Evolutionary conservation across 352 stramenopile genomes (phyloP), one percentile per base, ranked within the genome.

Genomic region (Elongisporangium anandrum): DNA sequence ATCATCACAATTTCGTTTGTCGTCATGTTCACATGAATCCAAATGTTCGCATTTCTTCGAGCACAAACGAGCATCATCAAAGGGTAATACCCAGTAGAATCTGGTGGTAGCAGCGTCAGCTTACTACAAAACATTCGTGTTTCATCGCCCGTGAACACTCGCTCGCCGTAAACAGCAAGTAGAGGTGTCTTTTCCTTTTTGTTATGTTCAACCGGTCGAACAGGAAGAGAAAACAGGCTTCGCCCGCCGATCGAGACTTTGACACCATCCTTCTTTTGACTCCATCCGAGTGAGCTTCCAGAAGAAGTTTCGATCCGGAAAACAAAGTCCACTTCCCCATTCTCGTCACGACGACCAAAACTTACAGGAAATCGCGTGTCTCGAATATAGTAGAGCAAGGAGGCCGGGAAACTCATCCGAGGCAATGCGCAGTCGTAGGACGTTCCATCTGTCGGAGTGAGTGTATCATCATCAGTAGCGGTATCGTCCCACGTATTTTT

Each of bases 71-170:
- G 53, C 50, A 84, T 29, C 68, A 91, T 64, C 23, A 86, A 77
- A 10, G 83, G 71, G 22, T 87, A 87, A 61, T 92, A 95, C 3
- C 68, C 68, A 19, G 77, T 48, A 7, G 65, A 73, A 29, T 75
- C 71, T 10, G 83, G 77, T 8, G 85, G 85, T 29, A 95, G 56
- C 45, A 95, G 60, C 39, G 85, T 95, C 54, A 78, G 91, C 55
- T 92, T 90, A 52, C 68, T 79, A 63, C 83, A 90, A 59, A 86
- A 85, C 78, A 95, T 90, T 41, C 63, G 76, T 50, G 79, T 85
- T 51, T 91, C 84, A 53, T 89, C 75, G n/a, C 85, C 85, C 7
- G 79, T 92, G 49, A 87, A 90, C 13, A 93, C 51, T 4, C 79
- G 77, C 55, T 92, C 81, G 15, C 72, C 61, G 53, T 92, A 95